A percentile compares a stretch with the other conserved stretches of the same genome.
Conservation (phyloP, 1,284 basidiomycete species). For the Coriolopsis trogii region DNA sequence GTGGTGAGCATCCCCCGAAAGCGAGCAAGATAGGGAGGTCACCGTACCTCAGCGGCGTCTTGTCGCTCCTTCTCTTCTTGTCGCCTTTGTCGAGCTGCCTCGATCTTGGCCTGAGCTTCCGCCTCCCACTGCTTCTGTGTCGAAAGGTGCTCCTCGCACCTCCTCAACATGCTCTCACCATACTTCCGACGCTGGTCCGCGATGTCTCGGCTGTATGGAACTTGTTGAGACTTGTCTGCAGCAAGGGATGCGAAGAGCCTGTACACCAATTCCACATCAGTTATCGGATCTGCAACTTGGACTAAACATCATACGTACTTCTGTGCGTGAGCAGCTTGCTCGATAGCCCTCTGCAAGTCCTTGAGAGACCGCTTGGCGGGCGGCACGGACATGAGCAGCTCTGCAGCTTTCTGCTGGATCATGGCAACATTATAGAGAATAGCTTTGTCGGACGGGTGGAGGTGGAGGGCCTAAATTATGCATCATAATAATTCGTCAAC, state of each 20-base stretch:
- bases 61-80: constrained; percentile 66
- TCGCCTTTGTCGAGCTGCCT: constrained; percentile 69
- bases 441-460: constrained; percentile 86
- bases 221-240: constrained; percentile 63
- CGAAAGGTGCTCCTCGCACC: constrained; percentile 76
- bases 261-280: neutral
- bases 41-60: constrained; percentile 61
- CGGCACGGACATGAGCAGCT: constrained; percentile 78
- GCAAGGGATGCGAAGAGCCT: constrained; percentile 86
- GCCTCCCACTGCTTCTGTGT: constrained; percentile 77
- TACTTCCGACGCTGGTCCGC: constrained; percentile 89
- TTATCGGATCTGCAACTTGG: neutral
- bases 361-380: constrained; percentile 77
- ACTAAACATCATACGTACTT: constrained; percentile 52
- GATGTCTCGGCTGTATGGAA: constrained; percentile 87
- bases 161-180: constrained; percentile 81
- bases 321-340: constrained; percentile 87
- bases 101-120: constrained; percentile 73
- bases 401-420: constrained; percentile 93
- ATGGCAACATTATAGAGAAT: constrained; percentile 94
- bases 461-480: constrained; percentile 66
- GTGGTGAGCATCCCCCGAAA: neutral
- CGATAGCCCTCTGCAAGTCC: constrained; percentile 78
- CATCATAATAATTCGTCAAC: neutral
- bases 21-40: neutral